Evolutionary conservation across 306 rosid genomes (phyloP).

Genomic region (Datisca glomerata): DNA sequence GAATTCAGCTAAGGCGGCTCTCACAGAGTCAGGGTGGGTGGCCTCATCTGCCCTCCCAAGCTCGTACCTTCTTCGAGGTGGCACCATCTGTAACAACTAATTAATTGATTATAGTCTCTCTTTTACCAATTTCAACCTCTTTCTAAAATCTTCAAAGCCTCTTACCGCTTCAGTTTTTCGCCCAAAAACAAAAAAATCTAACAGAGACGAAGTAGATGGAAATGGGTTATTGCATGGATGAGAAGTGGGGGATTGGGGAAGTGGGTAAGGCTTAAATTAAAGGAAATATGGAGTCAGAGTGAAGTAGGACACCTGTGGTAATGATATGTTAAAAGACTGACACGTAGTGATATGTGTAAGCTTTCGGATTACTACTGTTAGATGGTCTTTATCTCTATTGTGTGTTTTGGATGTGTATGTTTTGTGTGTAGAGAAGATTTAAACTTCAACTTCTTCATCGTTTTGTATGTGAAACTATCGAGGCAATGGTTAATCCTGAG

Average conservation of each 20-base stretch:
- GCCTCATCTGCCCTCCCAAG: constrained; percentile 87
- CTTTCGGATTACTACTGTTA: too few species aligned
- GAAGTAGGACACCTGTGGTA: constrained; percentile 37
- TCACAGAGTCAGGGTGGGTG: constrained; percentile 80
- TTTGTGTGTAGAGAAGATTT: too few species aligned
- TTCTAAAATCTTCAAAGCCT: too few species aligned
- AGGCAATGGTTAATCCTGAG: too few species aligned
- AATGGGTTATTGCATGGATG: constrained; percentile 43
- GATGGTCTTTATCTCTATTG: too few species aligned
- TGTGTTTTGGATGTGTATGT: too few species aligned
- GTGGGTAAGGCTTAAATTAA: constrained; percentile 23
- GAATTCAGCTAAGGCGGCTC: constrained; percentile 85
- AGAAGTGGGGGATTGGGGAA: constrained; percentile 30
- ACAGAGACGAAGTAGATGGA: not conserved
- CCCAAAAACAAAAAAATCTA: too few species aligned
- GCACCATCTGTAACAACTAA: constrained; percentile 1
- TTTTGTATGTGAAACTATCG: too few species aligned
- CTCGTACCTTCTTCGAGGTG: constrained; percentile 55
- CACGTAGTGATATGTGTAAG: constrained; percentile 38
- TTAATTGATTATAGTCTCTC: too few species aligned
- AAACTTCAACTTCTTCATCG: too few species aligned
- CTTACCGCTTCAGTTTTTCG: too few species aligned
- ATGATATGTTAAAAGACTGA: constrained; percentile 16
- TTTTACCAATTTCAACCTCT: too few species aligned
- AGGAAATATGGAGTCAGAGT: constrained; percentile 9